Conservation (phyloP, 257 asterid species). For the Fraxinus americana region DNA sequence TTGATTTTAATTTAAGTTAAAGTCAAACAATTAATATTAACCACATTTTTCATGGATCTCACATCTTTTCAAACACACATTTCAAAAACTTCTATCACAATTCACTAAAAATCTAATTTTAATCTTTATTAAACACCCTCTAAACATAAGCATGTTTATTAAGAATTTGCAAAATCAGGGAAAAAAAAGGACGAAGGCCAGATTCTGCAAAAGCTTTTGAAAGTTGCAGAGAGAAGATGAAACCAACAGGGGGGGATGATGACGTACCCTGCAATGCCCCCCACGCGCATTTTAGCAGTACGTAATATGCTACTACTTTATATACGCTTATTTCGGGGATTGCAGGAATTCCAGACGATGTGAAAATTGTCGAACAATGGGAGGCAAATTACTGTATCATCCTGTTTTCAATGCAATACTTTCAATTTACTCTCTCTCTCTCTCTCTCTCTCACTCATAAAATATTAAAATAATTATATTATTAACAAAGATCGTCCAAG, state of each 20-base stretch:
- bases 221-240: conserved; percentile 19
- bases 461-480: too few species aligned
- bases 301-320: conserved; percentile 23
- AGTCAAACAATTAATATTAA: too few species aligned
- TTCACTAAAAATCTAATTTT: too few species aligned
- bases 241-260: conserved; percentile 15
- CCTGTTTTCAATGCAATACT: neutral
- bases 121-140: too few species aligned
- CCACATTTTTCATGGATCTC: too few species aligned
- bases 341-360: conserved; percentile 26
- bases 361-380: conserved; percentile 24
- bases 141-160: too few species aligned
- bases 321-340: conserved; percentile 9
- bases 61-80: too few species aligned
- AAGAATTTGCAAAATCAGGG: neutral
- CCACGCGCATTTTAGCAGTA: conserved; percentile 37
- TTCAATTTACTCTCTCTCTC: too few species aligned
- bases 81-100: too few species aligned
- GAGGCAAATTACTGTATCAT: neutral
- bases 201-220: conserved; percentile 16
- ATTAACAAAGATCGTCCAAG: too few species aligned
- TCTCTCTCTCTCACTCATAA: too few species aligned
- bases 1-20: too few species aligned
- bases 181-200: neutral
- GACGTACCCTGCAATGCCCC: conserved; percentile 24